phyloP scores from a whole-genome alignment of 768 basidiomycete species.

The Crucibulum laeve region DNA sequence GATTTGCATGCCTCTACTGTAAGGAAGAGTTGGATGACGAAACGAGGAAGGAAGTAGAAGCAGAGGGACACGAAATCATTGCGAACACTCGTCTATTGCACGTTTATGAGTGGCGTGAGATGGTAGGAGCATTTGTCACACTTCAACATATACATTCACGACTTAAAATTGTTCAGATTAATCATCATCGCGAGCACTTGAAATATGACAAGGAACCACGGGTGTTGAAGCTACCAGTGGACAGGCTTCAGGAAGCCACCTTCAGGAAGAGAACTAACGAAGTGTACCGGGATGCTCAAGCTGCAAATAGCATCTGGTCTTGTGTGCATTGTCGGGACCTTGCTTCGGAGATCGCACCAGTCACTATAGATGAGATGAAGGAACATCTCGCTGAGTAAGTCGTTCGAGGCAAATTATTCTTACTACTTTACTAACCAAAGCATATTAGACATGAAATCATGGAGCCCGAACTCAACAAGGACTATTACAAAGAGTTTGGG shows the following conservation, averaged over 20 bases:
- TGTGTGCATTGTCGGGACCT: conserved; percentile 9
- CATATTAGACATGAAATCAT: conserved; percentile 19
- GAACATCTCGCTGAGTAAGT: background rate
- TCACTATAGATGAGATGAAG: background rate
- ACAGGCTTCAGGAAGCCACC: background rate
- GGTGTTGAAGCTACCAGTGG: no score
- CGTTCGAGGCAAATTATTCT: background rate
- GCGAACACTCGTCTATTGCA: no score
- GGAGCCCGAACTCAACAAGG: conserved; percentile 22
- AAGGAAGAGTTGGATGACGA: background rate
- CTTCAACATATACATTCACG: no score
- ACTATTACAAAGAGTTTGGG: conserved; percentile 27
- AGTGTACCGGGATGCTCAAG: background rate
- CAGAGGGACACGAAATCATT: background rate
- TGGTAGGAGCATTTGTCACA: no score
- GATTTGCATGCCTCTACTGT: conserved; percentile 29
- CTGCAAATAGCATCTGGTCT: conserved; percentile 10
- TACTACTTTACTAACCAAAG: background rate
- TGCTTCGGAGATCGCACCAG: background rate
- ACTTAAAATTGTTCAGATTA: no score
- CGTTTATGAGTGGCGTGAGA: no score
- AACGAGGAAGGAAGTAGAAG: background rate
- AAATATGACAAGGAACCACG: no score
- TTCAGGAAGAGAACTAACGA: background rate
- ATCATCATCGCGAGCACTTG: no score